Evolutionary conservation across 148 eudicot species (phyloP).

Genomic region (Agrostemma githago): DNA sequence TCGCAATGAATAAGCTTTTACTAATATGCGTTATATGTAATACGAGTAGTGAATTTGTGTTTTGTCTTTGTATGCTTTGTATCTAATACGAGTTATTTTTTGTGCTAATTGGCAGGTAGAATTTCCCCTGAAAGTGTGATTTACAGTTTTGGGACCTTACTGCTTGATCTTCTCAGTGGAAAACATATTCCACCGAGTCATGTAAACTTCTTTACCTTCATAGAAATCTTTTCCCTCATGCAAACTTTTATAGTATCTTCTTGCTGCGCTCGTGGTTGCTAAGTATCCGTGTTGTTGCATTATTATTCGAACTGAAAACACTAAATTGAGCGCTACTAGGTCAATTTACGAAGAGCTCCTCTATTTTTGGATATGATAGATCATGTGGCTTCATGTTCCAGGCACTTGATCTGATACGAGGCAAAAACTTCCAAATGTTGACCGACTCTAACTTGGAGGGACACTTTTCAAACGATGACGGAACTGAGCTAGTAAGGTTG

Average conservation of each 20-base stretch:
- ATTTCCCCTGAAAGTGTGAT: slow-evolving; percentile 71
- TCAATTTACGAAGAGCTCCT: neutral
- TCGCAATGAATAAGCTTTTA: no score
- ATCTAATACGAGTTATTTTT: neutral
- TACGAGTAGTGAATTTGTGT: no score
- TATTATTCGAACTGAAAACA: neutral
- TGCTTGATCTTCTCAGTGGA: slow-evolving; percentile 81
- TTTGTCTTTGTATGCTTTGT: no score
- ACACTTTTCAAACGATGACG: slow-evolving; percentile 74
- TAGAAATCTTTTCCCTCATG: neutral
- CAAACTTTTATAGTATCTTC: neutral
- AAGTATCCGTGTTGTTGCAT: neutral
- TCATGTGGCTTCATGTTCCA: slow-evolving; percentile 18
- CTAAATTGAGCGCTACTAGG: neutral
- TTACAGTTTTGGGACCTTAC: slow-evolving; percentile 75
- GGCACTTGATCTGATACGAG: slow-evolving; percentile 89
- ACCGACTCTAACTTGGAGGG: slow-evolving; percentile 84
- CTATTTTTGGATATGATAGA: neutral
- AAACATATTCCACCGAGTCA: slow-evolving; percentile 88
- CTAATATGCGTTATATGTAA: no score
- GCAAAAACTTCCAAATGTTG: slow-evolving; percentile 62
- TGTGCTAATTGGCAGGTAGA: slow-evolving; percentile 52
- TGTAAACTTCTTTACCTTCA: slow-evolving; percentile 35
- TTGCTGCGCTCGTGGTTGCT: neutral
- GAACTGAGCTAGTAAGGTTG: slow-evolving; percentile 68